Evolutionary conservation across 2,329 filamentous ascomycete genomes (phyloP).

Genomic region (Botryotinia convoluta): DNA sequence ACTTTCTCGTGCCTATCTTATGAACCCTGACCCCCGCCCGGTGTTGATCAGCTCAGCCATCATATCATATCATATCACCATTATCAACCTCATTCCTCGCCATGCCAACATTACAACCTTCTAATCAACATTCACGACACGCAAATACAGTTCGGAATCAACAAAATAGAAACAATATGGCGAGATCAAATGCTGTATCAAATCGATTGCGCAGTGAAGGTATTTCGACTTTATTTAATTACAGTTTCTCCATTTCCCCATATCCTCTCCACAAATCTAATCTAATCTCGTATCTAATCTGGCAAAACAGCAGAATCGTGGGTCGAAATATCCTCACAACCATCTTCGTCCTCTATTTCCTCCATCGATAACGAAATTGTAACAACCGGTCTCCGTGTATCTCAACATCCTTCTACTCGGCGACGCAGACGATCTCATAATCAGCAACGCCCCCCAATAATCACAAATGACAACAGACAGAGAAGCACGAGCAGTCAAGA

Average conservation of each 20-base stretch:
- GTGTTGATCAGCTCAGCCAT: slow-evolving; percentile 6
- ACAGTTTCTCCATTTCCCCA: not conserved
- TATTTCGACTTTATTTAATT: slow-evolving; percentile 17
- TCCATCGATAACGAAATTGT: slow-evolving; percentile 85
- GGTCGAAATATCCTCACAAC: slow-evolving; percentile 90
- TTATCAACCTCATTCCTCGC: slow-evolving; percentile 16
- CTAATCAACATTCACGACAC: slow-evolving; percentile 16
- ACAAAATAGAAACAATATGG: slow-evolving; percentile 20
- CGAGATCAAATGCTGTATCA: slow-evolving; percentile 25
- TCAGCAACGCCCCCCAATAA: slow-evolving; percentile 19
- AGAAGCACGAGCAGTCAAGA: slow-evolving; percentile 75
- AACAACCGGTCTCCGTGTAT: slow-evolving; percentile 79
- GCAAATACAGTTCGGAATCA: slow-evolving; percentile 9
- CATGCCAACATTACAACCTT: slow-evolving; percentile 20
- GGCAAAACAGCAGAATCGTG: slow-evolving; percentile 69
- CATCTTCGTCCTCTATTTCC: slow-evolving; percentile 89
- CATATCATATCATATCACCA: not conserved
- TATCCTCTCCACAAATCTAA: slow-evolving; percentile 29
- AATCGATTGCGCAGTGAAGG: slow-evolving; percentile 35
- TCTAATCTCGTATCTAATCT: slow-evolving; percentile 14
- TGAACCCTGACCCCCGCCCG: slow-evolving; percentile 6
- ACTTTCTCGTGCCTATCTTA: slow-evolving; percentile 8
- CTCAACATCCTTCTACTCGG: slow-evolving; percentile 58
- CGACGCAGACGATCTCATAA: slow-evolving; percentile 50
- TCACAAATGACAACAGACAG: slow-evolving; percentile 43